Conservation (phyloP, 306 rosid genomes). For the Purshia tridentata region DNA sequence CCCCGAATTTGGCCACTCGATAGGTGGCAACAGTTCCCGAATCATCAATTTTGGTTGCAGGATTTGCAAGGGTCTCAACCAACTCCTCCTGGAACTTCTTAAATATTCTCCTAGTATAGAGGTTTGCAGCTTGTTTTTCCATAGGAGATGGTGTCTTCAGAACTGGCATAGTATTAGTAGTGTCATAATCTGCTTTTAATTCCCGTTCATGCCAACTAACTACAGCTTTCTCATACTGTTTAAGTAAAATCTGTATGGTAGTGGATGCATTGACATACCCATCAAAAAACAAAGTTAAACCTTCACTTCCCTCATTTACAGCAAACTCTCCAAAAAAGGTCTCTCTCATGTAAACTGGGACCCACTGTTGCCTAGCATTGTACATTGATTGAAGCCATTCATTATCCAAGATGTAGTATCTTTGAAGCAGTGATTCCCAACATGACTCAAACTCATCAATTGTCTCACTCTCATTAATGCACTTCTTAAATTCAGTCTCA, state of each 20-base stretch:
- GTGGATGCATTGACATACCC: conserved; percentile 74
- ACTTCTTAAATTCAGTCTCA: conserved; percentile 59
- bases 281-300: conserved; percentile 63
- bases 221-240: conserved; percentile 77
- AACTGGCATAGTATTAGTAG: conserved; percentile 52
- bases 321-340: conserved; percentile 71
- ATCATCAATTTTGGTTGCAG: conserved; percentile 76
- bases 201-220: conserved; percentile 76
- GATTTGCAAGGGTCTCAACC: conserved; percentile 87
- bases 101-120: conserved; percentile 74
- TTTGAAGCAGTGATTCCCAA: conserved; percentile 69
- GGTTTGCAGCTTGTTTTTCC: conserved; percentile 89
- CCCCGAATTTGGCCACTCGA: conserved; percentile 84
- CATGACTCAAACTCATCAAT: conserved; percentile 68
- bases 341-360: conserved; percentile 70
- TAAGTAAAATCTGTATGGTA: conserved; percentile 64
- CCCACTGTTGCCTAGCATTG: conserved; percentile 70
- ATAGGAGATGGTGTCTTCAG: conserved; percentile 87
- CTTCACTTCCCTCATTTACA: conserved; percentile 44
- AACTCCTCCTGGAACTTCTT: conserved; percentile 86
- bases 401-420: conserved; percentile 64
- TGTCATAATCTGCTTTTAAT: conserved; percentile 77
- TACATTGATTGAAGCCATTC: conserved; percentile 90
- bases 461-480: conserved; percentile 58
- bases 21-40: conserved; percentile 72